Conservation (phyloP, 495 filamentous ascomycete species). For the Achaetomiella virescens region DNA sequence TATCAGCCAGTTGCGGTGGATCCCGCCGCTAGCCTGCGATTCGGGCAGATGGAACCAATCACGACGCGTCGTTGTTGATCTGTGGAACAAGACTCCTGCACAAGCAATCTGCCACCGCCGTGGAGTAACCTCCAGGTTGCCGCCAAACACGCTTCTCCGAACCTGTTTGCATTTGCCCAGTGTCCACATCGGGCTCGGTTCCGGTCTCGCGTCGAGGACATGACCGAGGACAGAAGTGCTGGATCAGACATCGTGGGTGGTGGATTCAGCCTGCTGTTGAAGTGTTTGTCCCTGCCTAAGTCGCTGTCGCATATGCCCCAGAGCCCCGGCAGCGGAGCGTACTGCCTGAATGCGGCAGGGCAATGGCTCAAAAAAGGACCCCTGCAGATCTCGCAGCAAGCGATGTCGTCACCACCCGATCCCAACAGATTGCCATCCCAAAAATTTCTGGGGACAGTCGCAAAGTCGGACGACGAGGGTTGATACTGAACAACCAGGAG, state of each 20-base stretch:
- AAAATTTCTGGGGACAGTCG: not conserved
- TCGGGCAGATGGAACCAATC: slow-evolving; percentile 28
- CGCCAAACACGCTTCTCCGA: not conserved
- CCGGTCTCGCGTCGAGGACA: no score
- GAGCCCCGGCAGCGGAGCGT: not conserved
- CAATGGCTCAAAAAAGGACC: not conserved
- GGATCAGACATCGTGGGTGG: no score
- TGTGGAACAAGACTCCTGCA: not conserved
- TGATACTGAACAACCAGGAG: not conserved
- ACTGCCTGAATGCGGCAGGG: not conserved
- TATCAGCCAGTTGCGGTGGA: slow-evolving; percentile 17
- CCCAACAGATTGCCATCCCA: not conserved
- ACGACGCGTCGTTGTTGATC: not conserved
- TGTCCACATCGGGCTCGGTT: no score
- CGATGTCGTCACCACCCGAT: slow-evolving; percentile 13
- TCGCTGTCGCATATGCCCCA: not conserved
- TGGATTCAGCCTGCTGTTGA: no score
- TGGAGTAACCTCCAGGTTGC: no score
- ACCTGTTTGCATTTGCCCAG: no score
- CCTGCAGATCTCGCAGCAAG: slow-evolving; percentile 4
- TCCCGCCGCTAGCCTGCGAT: slow-evolving; percentile 6
- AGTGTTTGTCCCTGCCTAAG: no score
- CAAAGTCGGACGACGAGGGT: not conserved
- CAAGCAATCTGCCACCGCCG: not conserved
- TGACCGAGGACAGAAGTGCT: no score